phyloP scores from a whole-genome alignment of 208 protist genomes.

The Wallacemonas sp. region DNA sequence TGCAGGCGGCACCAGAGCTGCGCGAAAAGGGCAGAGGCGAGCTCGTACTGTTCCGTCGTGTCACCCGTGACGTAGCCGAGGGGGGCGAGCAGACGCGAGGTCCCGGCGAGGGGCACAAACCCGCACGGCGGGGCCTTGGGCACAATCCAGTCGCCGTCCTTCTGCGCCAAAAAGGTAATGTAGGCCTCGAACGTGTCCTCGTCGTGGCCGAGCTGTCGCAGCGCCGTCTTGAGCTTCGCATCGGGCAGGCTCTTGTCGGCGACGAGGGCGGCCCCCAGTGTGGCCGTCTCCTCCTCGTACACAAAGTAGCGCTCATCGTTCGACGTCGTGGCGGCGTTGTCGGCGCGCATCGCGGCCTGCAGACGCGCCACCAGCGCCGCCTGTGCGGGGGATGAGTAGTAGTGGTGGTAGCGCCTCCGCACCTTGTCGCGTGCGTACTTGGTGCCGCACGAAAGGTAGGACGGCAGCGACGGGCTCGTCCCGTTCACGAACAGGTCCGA shows the following conservation, averaged over 20 bases:
- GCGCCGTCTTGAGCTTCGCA: constrained; percentile 39
- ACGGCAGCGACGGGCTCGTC: constrained; percentile 23
- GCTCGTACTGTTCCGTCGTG: constrained; percentile 82
- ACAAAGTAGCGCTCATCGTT: constrained; percentile 90
- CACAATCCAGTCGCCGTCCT: constrained; percentile 26
- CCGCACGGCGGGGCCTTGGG: constrained; percentile 53
- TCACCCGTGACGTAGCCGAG: constrained; percentile 85
- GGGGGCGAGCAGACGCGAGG: constrained; percentile 66
- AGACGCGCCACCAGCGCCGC: constrained; percentile 50
- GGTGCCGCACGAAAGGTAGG: constrained; percentile 58
- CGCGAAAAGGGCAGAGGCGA: constrained; percentile 61
- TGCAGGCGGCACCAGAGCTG: constrained; percentile 85
- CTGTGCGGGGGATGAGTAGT: constrained; percentile 51
- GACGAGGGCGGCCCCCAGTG: constrained; percentile 59
- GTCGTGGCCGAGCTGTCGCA: constrained; percentile 64
- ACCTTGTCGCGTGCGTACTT: constrained; percentile 64
- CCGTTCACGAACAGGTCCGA: constrained; percentile 41
- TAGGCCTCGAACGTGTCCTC: constrained; percentile 54
- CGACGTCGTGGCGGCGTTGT: constrained; percentile 56
- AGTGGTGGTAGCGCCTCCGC: constrained; percentile 54
- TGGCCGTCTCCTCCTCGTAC: constrained; percentile 70
- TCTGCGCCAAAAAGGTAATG: constrained; percentile 47
- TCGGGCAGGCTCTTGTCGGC: constrained; percentile 69
- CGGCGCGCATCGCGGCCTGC: constrained; percentile 54
- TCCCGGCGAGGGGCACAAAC: constrained; percentile 57